phyloP scores from a whole-genome alignment of 306 rosid species.

The Delonix regia region DNA sequence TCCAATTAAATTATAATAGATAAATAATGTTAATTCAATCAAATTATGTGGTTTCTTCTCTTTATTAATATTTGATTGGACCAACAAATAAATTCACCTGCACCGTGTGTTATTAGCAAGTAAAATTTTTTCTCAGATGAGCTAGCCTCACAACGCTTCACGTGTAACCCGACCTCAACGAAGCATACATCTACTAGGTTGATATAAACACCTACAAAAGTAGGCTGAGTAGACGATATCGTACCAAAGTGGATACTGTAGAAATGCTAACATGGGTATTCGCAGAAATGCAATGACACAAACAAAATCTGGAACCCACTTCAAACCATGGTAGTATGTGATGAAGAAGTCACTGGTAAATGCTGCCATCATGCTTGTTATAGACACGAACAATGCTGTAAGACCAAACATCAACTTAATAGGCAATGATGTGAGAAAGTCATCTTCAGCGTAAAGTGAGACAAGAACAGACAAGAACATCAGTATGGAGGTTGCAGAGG shows the following conservation, averaged over 20 bases:
- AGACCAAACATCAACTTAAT: constrained; percentile 42
- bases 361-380: constrained; percentile 40
- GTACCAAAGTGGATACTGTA: constrained; percentile 30
- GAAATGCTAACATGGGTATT: constrained; percentile 9
- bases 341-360: constrained; percentile 41
- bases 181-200: constrained; percentile 30
- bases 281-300: constrained; percentile 26
- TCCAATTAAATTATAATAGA: no score
- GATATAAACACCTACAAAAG: constrained; percentile 30
- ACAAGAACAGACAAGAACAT: constrained; percentile 47
- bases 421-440: constrained; percentile 40
- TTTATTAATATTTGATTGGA: no score
- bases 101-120: no score
- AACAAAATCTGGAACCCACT: constrained; percentile 30
- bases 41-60: no score
- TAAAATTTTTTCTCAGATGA: no score
- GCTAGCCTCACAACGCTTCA: no score
- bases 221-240: constrained; percentile 41
- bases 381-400: constrained; percentile 35
- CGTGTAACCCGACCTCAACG: neutral
- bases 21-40: no score
- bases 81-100: no score
- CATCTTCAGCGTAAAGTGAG: constrained; percentile 38
- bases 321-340: neutral
- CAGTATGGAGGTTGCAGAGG: constrained; percentile 32